Evolutionary conservation across 2,329 filamentous ascomycete species (phyloP).

Genomic region (Balansia obtecta): DNA sequence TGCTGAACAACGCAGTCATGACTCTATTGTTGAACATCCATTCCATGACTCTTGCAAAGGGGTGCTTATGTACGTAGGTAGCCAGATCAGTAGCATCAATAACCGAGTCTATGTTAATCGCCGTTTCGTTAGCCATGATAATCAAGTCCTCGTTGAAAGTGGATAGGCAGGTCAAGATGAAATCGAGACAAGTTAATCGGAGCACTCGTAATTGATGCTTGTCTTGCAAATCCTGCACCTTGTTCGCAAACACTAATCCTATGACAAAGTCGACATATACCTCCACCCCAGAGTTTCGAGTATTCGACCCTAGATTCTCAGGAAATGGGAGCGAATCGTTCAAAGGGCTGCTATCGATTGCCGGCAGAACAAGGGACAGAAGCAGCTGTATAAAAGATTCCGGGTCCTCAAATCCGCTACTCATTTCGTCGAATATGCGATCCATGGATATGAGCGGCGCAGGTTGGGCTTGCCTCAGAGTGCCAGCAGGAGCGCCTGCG

Average conservation of each 20-base stretch:
- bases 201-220: constrained; percentile 59
- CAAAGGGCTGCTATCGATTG: constrained; percentile 45
- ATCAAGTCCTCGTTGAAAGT: constrained; percentile 94
- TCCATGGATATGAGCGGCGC: constrained; percentile 38
- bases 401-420: constrained; percentile 71
- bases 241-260: constrained; percentile 61
- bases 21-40: constrained; percentile 96
- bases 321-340: constrained; percentile 77
- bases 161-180: constrained; percentile 64
- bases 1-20: constrained; percentile 63
- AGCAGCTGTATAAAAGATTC: constrained; percentile 74
- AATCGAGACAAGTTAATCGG: constrained; percentile 70
- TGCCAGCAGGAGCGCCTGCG: constrained; percentile 21
- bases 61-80: constrained; percentile 75
- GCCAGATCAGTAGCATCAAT: constrained; percentile 64
- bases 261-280: constrained; percentile 87
- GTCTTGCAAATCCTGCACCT: constrained; percentile 52
- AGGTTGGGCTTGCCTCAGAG: constrained; percentile 20
- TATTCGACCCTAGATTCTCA: constrained; percentile 66
- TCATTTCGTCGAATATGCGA: constrained; percentile 60
- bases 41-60: constrained; percentile 90
- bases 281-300: constrained; percentile 72
- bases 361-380: constrained; percentile 56
- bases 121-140: constrained; percentile 68
- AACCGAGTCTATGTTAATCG: constrained; percentile 59